These are phyloP conservation scores for Apophysomyces variabilis DNA, from an alignment of 371 early-diverging fungal species.

Conservation along the genomic window DNA sequence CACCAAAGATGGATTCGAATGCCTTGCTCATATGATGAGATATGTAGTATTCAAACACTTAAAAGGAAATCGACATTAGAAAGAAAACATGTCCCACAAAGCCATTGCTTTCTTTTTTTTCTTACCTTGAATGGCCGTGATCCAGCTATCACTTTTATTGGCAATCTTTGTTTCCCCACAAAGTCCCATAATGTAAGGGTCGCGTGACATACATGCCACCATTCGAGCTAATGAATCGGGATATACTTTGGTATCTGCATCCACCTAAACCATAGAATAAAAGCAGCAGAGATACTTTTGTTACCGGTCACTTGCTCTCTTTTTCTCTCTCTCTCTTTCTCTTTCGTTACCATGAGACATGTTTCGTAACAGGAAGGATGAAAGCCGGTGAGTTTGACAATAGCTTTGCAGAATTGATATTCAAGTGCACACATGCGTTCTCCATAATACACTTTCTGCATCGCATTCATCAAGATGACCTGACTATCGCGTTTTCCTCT, in stretches of 20 bases:
- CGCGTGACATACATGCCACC: conserved; percentile 80
- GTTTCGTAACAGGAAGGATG: conserved; percentile 88
- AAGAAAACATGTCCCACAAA: not conserved
- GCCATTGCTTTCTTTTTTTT: not conserved
- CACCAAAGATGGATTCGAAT: conserved; percentile 96
- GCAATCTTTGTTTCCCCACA: conserved; percentile 92
- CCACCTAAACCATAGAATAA: conserved; percentile 54
- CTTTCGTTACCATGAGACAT: conserved; percentile 81
- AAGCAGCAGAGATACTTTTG: not conserved
- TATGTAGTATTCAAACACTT: conserved; percentile 97
- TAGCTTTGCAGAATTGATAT: conserved; percentile 92
- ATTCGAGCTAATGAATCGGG: conserved; percentile 82
- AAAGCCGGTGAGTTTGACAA: conserved; percentile 81
- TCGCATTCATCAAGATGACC: conserved; percentile 89
- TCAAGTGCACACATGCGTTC: conserved; percentile 97
- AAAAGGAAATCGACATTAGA: not conserved
- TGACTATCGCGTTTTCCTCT: conserved; percentile 67
- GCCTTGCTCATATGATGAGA: conserved; percentile 94
- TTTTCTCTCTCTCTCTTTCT: too few relatives aligned
- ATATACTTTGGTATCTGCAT: conserved; percentile 95
- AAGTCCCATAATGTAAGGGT: conserved; percentile 80
- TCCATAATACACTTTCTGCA: conserved; percentile 88
- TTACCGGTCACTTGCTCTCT: not conserved
- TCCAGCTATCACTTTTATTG: conserved; percentile 84
- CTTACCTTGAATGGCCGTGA: conserved; percentile 87